A percentile compares a stretch with the other conserved stretches of the same genome.
Conservation (phyloP, 2,329 filamentous ascomycete genomes). For the Phoma sp. region DNA sequence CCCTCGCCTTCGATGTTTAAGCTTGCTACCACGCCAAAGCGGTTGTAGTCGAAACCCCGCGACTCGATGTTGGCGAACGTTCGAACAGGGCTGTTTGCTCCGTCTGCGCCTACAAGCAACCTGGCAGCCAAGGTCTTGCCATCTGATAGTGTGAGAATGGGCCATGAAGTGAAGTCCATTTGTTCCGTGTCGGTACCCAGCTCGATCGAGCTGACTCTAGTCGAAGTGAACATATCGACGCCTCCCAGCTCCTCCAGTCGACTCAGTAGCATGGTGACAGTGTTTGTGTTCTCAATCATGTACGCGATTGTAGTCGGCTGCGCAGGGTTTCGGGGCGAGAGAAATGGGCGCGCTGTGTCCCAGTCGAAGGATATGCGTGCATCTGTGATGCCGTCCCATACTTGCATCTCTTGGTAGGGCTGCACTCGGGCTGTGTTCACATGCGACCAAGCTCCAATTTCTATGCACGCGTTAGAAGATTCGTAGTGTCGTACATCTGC, state of each 20-base stretch:
- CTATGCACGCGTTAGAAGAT: slow-evolving; percentile 35
- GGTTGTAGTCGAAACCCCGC: slow-evolving; percentile 90
- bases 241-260: slow-evolving; percentile 73
- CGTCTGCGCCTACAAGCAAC: slow-evolving; percentile 90
- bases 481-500: neutral
- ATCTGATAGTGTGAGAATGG: slow-evolving; percentile 76
- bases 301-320: slow-evolving; percentile 76
- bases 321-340: slow-evolving; percentile 51
- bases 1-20: slow-evolving; percentile 69
- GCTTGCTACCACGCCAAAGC: slow-evolving; percentile 91
- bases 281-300: slow-evolving; percentile 95
- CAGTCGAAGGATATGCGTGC: slow-evolving; percentile 90
- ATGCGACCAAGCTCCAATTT: slow-evolving; percentile 85
- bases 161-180: slow-evolving; percentile 85
- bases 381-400: slow-evolving; percentile 93
- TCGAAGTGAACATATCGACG: slow-evolving; percentile 76
- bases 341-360: slow-evolving; percentile 55
- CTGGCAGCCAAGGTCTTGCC: slow-evolving; percentile 76
- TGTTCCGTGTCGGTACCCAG: slow-evolving; percentile 72
- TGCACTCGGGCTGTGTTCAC: slow-evolving; percentile 78
- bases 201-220: slow-evolving; percentile 79
- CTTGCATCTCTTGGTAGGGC: slow-evolving; percentile 94
- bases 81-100: slow-evolving; percentile 91
- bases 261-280: slow-evolving; percentile 78
- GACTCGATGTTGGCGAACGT: slow-evolving; percentile 86